Evolutionary conservation across 2,329 filamentous ascomycete genomes (phyloP).

Genomic region (Cercospora sojina): DNA sequence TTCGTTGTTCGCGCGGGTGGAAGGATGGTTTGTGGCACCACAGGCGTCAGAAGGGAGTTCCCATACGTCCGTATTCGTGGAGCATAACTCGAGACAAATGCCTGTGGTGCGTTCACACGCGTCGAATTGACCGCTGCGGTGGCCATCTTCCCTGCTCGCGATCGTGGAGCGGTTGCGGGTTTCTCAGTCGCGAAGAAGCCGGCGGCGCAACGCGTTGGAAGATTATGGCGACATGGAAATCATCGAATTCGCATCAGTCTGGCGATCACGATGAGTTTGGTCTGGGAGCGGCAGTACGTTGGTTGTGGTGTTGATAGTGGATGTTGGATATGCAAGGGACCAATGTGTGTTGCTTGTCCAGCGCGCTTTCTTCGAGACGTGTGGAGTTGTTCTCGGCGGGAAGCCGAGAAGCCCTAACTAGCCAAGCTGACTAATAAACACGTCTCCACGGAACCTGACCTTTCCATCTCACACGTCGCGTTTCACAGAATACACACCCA

Average conservation of each 20-base stretch:
- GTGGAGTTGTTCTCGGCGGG: slow-evolving; percentile 6
- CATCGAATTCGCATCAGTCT: slow-evolving; percentile 26
- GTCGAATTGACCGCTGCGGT: slow-evolving; percentile 31
- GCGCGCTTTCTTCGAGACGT: slow-evolving; percentile 7
- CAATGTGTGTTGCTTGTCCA: background rate
- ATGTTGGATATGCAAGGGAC: slow-evolving; percentile 11
- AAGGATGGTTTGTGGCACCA: slow-evolving; percentile 67
- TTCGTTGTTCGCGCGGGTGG: slow-evolving; percentile 85
- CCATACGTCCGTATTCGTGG: slow-evolving; percentile 85
- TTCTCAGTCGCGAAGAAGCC: slow-evolving; percentile 19
- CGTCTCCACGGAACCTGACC: background rate
- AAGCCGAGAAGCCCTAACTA: background rate
- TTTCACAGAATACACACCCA: background rate
- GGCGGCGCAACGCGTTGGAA: slow-evolving; percentile 1
- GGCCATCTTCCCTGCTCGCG: slow-evolving; percentile 19
- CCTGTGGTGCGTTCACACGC: slow-evolving; percentile 65
- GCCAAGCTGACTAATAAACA: background rate
- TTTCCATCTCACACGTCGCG: background rate
- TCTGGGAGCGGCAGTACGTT: background rate
- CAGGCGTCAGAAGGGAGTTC: slow-evolving; percentile 85
- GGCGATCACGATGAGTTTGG: slow-evolving; percentile 8
- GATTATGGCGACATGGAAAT: slow-evolving; percentile 26
- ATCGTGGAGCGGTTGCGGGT: background rate
- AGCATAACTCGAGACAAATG: slow-evolving; percentile 88
- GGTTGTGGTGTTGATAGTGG: slow-evolving; percentile 1